These are phyloP conservation scores for Monosporascus sp. DNA, from an alignment of 2,329 filamentous ascomycete genomes.

Conservation along the genomic window DNA sequence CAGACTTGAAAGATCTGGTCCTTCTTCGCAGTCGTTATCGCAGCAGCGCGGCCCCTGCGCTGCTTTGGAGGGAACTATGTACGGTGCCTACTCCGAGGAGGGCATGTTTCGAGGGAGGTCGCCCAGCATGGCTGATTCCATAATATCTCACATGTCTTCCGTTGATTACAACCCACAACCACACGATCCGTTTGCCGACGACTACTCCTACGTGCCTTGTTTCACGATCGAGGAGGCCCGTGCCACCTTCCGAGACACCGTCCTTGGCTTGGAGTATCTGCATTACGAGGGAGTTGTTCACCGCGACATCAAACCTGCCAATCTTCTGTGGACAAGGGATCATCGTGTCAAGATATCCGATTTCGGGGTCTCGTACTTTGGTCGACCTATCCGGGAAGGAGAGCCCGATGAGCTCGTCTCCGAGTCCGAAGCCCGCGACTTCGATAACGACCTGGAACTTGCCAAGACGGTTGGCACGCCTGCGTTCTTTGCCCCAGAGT, in stretches of 20 bases:
- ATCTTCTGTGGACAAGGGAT: conserved; percentile 80
- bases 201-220: conserved; percentile 89
- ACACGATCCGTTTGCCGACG: conserved; percentile 71
- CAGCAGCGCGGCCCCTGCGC: conserved; percentile 48
- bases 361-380: conserved; percentile 97
- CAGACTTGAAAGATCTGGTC: conserved; percentile 50
- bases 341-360: conserved; percentile 96
- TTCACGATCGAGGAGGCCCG: conserved; percentile 82
- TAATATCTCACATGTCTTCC: conserved; percentile 65
- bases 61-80: conserved; percentile 74
- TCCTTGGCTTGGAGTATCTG: conserved; percentile 89
- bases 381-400: conserved; percentile 77
- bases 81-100: conserved; percentile 62
- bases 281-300: conserved; percentile 84
- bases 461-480: conserved; percentile 97
- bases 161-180: conserved; percentile 52
- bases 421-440: conserved; percentile 78
- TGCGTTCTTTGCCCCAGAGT: conserved; percentile 93
- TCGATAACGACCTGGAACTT: conserved; percentile 92
- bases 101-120: conserved; percentile 60
- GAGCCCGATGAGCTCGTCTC: conserved; percentile 71
- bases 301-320: conserved; percentile 83
- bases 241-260: conserved; percentile 83
- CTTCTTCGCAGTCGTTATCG: conserved; percentile 47
- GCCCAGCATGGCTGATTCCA: conserved; percentile 76